Evolutionary conservation across 805 yeast genomes (phyloP).

Genomic region (Ogataea sp.): DNA sequence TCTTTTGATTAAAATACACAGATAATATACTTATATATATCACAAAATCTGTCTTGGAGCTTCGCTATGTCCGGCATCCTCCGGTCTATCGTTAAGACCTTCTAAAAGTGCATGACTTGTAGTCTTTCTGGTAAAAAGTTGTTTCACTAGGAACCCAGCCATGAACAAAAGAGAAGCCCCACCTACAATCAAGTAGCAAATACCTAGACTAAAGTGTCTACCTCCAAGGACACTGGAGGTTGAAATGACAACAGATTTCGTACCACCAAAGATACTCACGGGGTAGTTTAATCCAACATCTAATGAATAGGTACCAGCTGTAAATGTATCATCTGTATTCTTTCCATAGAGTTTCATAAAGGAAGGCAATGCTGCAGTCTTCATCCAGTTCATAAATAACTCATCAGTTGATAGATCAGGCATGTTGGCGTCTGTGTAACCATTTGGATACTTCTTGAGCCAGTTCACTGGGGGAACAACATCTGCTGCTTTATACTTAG

Average conservation of each 20-base stretch:
- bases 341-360: slow-evolving; percentile 78
- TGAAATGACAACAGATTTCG: slow-evolving; percentile 72
- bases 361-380: slow-evolving; percentile 88
- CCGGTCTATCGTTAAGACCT: slow-evolving; percentile 10
- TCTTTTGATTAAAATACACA: no score
- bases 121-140: slow-evolving; percentile 43
- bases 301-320: slow-evolving; percentile 62
- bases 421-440: slow-evolving; percentile 75
- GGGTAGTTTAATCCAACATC: slow-evolving; percentile 74
- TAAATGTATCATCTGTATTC: slow-evolving; percentile 50
- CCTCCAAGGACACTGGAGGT: slow-evolving; percentile 86
- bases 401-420: slow-evolving; percentile 76
- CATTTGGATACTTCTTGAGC: slow-evolving; percentile 71
- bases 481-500: slow-evolving; percentile 56
- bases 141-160: slow-evolving; percentile 68
- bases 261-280: slow-evolving; percentile 78
- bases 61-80: neutral
- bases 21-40: no score
- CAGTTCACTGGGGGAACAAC: slow-evolving; percentile 95
- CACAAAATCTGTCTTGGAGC: neutral
- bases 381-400: slow-evolving; percentile 94
- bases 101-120: slow-evolving; percentile 22
- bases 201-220: slow-evolving; percentile 73
- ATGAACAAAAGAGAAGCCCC: slow-evolving; percentile 67
- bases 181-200: slow-evolving; percentile 80